Conservation (phyloP, 164 flowering plant genomes). For the Paratinospora sagittata region DNA sequence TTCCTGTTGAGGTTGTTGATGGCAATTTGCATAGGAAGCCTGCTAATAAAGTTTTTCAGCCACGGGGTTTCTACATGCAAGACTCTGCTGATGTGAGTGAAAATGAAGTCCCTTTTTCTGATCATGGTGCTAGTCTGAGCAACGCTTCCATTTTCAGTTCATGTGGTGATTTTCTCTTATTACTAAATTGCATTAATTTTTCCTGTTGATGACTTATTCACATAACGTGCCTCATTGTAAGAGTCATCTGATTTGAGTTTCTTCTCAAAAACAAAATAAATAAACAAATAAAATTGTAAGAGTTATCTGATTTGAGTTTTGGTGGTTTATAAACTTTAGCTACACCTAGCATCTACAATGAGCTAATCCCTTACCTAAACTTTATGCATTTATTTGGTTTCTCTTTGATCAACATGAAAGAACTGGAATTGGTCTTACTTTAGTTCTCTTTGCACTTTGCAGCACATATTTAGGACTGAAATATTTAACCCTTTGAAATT, state of each 20-base stretch:
- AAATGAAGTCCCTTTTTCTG: slow-evolving; percentile 13
- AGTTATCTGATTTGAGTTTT: neutral
- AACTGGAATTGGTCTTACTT: neutral
- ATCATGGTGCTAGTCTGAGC: slow-evolving; percentile 17
- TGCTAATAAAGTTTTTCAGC: slow-evolving; percentile 4
- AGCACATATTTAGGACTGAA: neutral
- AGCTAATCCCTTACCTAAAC: neutral
- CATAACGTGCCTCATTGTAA: neutral
- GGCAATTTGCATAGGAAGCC: slow-evolving; percentile 16
- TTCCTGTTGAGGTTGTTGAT: slow-evolving; percentile 10
- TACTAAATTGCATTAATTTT: neutral
- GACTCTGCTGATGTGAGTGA: slow-evolving; percentile 31
- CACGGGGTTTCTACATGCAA: slow-evolving; percentile 26
- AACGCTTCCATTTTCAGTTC: slow-evolving; percentile 33
- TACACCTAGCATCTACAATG: neutral
- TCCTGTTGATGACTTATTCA: neutral
- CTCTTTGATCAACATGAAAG: too few species aligned
- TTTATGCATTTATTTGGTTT: neutral
- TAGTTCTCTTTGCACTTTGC: neutral
- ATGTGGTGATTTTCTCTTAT: slow-evolving; percentile 34
- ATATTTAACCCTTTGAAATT: neutral
- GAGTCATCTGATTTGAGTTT: neutral
- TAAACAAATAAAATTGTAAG: neutral
- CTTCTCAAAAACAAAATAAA: too few species aligned
- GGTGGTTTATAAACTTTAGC: neutral